A percentile compares a stretch with the other conserved stretches of the same genome.
These are phyloP conservation scores for Avicennia marina DNA, from an alignment of 257 asterid species.

Conservation along the genomic window DNA sequence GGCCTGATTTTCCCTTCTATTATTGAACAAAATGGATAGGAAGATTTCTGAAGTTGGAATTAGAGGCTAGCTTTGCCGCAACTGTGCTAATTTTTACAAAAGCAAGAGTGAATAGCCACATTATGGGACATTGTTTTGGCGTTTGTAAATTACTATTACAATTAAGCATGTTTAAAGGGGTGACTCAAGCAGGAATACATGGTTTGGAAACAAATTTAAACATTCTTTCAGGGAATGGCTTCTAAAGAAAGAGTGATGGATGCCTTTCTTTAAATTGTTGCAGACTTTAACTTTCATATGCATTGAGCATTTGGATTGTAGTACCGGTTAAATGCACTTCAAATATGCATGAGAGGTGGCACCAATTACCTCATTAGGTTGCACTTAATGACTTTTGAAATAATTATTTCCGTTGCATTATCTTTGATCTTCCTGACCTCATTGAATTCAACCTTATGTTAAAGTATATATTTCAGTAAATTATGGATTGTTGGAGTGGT, in stretches of 20 bases:
- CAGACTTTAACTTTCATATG: not conserved
- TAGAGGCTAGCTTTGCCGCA: not conserved
- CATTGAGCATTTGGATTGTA: not conserved
- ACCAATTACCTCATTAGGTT: not conserved
- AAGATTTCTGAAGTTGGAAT: too few relatives aligned
- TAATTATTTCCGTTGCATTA: not conserved
- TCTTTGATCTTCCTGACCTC: not conserved
- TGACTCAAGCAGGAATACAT: not conserved
- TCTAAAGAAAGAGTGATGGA: not conserved
- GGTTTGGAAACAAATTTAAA: not conserved
- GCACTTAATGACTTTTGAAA: not conserved
- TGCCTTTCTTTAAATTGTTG: not conserved
- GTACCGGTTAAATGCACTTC: too few relatives aligned
- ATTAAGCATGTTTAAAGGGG: not conserved
- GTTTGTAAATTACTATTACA: not conserved
- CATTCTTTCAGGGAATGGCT: not conserved
- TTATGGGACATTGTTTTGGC: not conserved
- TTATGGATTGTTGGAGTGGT: constrained; percentile 91
- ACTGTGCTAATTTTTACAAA: not conserved
- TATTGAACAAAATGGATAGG: too few relatives aligned
- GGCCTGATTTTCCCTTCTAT: too few relatives aligned
- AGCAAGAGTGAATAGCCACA: not conserved
- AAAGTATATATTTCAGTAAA: constrained; percentile 14
- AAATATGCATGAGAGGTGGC: too few relatives aligned
- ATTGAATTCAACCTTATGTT: not conserved